Evolutionary conservation across 306 rosid species (phyloP).

Genomic region (Hippophae rhamnoides): DNA sequence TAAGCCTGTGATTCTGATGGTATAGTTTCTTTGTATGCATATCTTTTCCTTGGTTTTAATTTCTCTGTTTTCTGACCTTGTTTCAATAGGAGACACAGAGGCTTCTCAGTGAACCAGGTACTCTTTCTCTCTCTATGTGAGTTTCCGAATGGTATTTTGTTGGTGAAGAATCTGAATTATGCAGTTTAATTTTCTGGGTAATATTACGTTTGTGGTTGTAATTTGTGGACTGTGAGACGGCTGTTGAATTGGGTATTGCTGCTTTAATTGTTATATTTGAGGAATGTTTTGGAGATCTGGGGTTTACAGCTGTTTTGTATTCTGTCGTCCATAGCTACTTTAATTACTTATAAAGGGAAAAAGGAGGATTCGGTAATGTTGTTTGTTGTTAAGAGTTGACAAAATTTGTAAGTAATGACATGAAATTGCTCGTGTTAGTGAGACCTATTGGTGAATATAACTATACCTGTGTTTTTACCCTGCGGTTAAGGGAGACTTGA

Average conservation of each 20-base stretch:
- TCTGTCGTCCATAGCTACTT: neutral
- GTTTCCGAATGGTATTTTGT: neutral
- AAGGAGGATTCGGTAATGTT: neutral
- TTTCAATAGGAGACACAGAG: constrained; percentile 30
- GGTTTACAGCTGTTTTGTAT: neutral
- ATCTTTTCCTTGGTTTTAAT: constrained; percentile 3
- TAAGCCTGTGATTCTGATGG: neutral
- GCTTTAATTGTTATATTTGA: neutral
- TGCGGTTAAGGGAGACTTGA: too few relatives aligned
- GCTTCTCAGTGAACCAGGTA: constrained; percentile 37
- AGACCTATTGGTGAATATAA: too few relatives aligned
- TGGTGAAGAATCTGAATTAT: neutral
- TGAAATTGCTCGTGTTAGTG: too few relatives aligned
- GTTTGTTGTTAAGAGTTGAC: neutral
- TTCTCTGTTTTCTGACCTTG: neutral
- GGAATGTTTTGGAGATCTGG: neutral
- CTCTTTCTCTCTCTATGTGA: neutral
- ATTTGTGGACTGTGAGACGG: neutral
- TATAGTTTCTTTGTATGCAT: neutral
- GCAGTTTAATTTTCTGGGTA: neutral
- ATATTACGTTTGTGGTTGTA: neutral
- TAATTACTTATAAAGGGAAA: neutral
- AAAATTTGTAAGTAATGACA: too few relatives aligned
- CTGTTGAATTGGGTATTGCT: neutral
- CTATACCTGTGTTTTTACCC: too few relatives aligned